Conservation (phyloP, 176 grass and related monocot genomes). For the Metroxylon sagu region DNA sequence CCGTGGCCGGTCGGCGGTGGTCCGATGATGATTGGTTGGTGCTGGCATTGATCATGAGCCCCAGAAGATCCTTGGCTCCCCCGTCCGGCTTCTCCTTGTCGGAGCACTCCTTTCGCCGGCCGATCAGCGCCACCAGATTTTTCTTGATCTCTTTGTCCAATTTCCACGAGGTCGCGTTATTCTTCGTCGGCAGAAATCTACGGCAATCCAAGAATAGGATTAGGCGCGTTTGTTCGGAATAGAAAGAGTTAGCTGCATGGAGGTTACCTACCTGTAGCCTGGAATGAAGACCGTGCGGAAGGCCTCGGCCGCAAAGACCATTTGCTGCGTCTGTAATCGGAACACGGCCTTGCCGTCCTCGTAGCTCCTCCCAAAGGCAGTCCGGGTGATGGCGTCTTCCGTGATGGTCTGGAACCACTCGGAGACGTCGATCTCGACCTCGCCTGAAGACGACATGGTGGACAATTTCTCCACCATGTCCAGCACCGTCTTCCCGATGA, state of each 20-base stretch:
- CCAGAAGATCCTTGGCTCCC: constrained; percentile 51
- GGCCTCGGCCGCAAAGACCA: constrained; percentile 64
- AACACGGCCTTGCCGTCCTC: constrained; percentile 64
- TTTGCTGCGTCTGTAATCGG: constrained; percentile 58
- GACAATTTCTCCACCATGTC: constrained; percentile 46
- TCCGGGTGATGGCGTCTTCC: constrained; percentile 64
- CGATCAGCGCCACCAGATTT: constrained; percentile 43
- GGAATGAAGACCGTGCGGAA: constrained; percentile 90
- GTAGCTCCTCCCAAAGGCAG: constrained; percentile 64
- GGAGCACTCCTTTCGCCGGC: constrained; percentile 34
- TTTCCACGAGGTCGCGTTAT: constrained; percentile 62
- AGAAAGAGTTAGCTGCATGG: too few relatives aligned
- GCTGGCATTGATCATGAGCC: constrained; percentile 59
- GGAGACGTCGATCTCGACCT: constrained; percentile 78
- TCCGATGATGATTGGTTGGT: constrained; percentile 3
- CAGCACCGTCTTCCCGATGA: constrained; percentile 48
- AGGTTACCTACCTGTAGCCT: constrained; percentile 44
- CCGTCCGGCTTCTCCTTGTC: neutral
- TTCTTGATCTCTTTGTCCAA: constrained; percentile 59
- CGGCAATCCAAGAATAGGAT: neutral
- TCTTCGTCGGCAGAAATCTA: constrained; percentile 80
- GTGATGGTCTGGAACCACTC: constrained; percentile 76
- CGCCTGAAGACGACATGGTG: constrained; percentile 45
- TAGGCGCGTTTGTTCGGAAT: too few relatives aligned
- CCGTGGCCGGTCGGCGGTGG: too few relatives aligned